Base-by-base conservation (phyloP, 2,329 filamentous ascomycete species). In the Trichoderma koningiopsis region DNA sequence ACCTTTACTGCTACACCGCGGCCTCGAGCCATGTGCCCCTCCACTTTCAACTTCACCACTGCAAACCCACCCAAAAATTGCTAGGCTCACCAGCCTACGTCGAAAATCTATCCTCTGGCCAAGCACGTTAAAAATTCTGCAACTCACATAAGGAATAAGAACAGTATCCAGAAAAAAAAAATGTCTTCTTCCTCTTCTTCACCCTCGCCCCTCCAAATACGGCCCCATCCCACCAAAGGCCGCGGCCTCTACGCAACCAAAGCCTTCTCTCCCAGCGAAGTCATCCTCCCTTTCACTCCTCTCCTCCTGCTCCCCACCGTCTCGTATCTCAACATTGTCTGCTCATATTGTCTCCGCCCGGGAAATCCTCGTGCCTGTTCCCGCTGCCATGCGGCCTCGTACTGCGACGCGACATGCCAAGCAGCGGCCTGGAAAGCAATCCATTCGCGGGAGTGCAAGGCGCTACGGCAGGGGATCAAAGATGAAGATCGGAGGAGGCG, bases 401-500 rank as follows among this genome's bases (percentile, higher is more conserved):
- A 90, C 80, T 90, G 88, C 79, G 80, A 81, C 62, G 68, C 78
- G 8, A 72, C 75, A 5, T 90, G 88, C 77, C 88, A 90, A 77
- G 79, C 79, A 29, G 78, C 81, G 2, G 83, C 86, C 74, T 90
- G 88, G 87, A 76, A 76, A 8, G 75, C 76, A 1, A 79, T 82
- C 52, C 88, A 90, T 78, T 81, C 82, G 73, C 77, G 77, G 57
- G 88, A 90, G 79, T 90, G 88, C 79, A 81, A 79, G 59, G 80
- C 84, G 24, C 78, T 83, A 24, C 76, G 75, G 57, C 75, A 76
- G 56, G 74, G 78, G 7, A 73, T 65, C 13, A 37, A 49, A 8
- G 69, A 61, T 13, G 70, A 53, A 40, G 73, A 52, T 71, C 73
- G 31, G 67, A 76, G 71, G 71, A 73, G 70, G 57, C 71, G 73